Evolutionary conservation across 1,284 basidiomycete genomes (phyloP), one percentile per base, ranked within the genome.

Genomic region (Pseudozyma sp.): DNA sequence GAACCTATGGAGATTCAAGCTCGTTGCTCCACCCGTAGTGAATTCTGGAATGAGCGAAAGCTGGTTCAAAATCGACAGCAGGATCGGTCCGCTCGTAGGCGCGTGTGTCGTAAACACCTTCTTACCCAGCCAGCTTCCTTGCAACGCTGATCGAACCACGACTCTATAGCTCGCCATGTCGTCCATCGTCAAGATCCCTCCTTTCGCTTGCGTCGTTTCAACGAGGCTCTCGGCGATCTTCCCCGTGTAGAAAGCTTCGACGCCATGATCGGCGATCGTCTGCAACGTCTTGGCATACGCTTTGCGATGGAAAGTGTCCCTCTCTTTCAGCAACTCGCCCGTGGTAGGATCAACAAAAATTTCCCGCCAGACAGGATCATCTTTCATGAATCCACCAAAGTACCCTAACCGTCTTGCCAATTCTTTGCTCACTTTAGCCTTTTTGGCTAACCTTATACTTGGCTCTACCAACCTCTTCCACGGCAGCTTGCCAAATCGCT

Each of bases 41-140:
- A 60, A 61, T 7, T 76, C 71, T 13, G 75, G 66, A 58, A 76
- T 80, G 43, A 70, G 52, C 19, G 70, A 68, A 38, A 81, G 65
- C 21, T 74, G 72, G 73, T 87, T 83, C 21, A 86, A 68, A 1
- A 82, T 76, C 8, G 78, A 79, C 0, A 86, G 74, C 13, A 85
- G 62, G 11, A 85, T 77, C 6, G 80, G 68, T 0, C 85, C 85
- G 16, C 77, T 81, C 18, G 82, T 83, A 1, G 85, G 85, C 3
- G 84, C 84, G 90, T 89, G 63, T 0, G 92, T 90, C 0, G 93
- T 94, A 86, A 93, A 97, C 25, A 98, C 88, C 64, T 89, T 93
- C 77, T 90, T 89, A 47, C 90, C 90, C 83, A 54, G 95, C 85
- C 93, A 98, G 0, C 88, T 90, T 5, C 93, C 92, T 79, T 90